Percentiles rank a stretch among this genome's conserved stretches.
These are phyloP conservation scores for Gypsophila paniculata DNA, from an alignment of 179 eudicot species.

Conservation along the genomic window DNA sequence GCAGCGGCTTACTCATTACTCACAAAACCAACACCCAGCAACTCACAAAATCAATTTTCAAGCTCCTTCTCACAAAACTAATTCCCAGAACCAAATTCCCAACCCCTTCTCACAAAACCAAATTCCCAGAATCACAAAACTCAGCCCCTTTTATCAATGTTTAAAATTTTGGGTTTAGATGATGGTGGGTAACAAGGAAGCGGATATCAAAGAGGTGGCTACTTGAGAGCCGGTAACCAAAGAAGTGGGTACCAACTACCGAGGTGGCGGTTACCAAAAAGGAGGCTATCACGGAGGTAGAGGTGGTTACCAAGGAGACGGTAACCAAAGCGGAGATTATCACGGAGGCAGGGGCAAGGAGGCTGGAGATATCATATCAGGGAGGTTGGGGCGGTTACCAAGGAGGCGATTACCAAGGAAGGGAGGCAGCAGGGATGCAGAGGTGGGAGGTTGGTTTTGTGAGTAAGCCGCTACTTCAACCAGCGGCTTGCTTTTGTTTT, in stretches of 20 bases:
- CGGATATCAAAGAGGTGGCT: slow-evolving; percentile 5
- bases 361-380: too few relatives aligned
- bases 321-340: slow-evolving; percentile 20
- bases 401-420: slow-evolving; percentile 17
- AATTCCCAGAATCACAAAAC: too few relatives aligned
- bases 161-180: slow-evolving; percentile 17
- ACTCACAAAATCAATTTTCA: too few relatives aligned
- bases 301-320: slow-evolving; percentile 29
- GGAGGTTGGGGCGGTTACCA: slow-evolving; percentile 5
- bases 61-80: too few relatives aligned
- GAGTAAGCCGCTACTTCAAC: too few relatives aligned
- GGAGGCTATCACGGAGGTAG: neutral
- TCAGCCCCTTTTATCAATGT: neutral
- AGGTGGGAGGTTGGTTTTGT: too few relatives aligned
- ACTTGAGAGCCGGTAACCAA: slow-evolving; percentile 6
- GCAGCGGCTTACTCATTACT: too few relatives aligned
- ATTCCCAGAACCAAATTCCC: too few relatives aligned
- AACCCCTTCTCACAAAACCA: too few relatives aligned
- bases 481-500: too few relatives aligned
- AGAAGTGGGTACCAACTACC: neutral
- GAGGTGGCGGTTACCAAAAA: slow-evolving; percentile 29
- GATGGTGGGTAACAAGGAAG: slow-evolving; percentile 16
- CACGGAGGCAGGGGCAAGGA: slow-evolving; percentile 16
- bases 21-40: too few relatives aligned
- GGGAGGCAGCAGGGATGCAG: too few relatives aligned